Evolutionary conservation across 305 asterid genomes (phyloP), one percentile per base, ranked within the genome.

Genomic region (Andrographis paniculata): DNA sequence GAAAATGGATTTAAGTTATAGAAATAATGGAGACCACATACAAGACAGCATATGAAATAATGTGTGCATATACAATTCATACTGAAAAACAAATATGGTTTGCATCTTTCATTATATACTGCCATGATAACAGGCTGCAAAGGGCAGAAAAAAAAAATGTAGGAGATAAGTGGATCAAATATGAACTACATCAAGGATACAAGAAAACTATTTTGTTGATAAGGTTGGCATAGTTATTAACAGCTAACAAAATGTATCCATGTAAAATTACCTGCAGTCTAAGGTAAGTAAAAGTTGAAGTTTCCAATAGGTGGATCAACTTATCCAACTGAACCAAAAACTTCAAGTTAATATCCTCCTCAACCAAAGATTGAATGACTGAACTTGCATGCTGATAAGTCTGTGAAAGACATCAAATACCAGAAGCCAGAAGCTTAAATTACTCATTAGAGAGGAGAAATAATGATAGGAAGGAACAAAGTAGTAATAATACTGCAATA

Each of bases 271-370:
- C 99, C 96, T 93, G 99, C 53, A 93, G 82, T 69, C 97, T 72
- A 59, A 93, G 97, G 77, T 82, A 82, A 27, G 92, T 85, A 72
- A 93, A 93, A 37, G 84, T 84, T 35, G 99, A 97, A 57, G 96
- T 84, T 79, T 93, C 99, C 64, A 93, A 65, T 39, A 93, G 92
- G 79, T 77, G 83, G 75, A 93, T 76, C 68, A 93, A 75, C 62
- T 93, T 93, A 69, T 93, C 96, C 81, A 93, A 66, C 56, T 93
- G 99, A 57, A 88, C 94, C 60, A 93, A 66, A 64, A 93, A 93
- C 82, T 76, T 82, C 72, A 87, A 92, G 53, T 80, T 93, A 55
- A 93, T 85, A 64, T 93, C 97, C 60, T 84, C 97, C 78, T 93
- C 99, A 20, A 75, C 93, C 68, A 93, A 66, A 42, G 95, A 85